Conservation (phyloP, 768 basidiomycete genomes). For the Lentinula sp. region DNA sequence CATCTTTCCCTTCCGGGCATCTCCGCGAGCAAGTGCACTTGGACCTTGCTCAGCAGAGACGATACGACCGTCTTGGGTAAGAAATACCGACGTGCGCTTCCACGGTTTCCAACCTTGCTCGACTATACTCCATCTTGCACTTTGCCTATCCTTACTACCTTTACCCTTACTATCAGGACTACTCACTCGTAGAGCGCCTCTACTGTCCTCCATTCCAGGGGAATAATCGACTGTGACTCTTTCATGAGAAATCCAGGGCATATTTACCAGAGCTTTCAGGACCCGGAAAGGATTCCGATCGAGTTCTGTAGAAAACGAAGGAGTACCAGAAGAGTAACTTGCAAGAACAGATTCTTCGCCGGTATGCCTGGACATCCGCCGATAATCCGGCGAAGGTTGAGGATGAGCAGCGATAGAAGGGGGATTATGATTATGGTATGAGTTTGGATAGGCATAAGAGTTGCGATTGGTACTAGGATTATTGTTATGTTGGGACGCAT, state of each 20-base stretch:
- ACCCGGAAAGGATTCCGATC: neutral
- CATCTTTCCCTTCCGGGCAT: constrained; percentile 3
- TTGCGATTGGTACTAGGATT: constrained; percentile 4
- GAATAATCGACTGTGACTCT: constrained; percentile 2
- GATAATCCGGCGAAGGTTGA: constrained; percentile 1
- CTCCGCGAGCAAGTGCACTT: neutral
- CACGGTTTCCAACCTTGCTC: constrained; percentile 3
- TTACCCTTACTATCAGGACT: neutral
- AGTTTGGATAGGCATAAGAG: neutral
- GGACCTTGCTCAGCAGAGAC: neutral
- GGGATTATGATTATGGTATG: neutral
- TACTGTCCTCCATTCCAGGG: neutral
- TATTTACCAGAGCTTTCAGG: neutral
- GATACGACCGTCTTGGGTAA: neutral
- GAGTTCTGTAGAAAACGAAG: constrained; percentile 2
- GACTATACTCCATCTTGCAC: constrained; percentile 1
- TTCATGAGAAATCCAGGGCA: constrained; percentile 3
- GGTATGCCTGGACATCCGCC: constrained; percentile 1
- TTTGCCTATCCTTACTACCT: neutral
- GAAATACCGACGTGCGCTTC: constrained; percentile 1
- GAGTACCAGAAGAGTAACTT: neutral
- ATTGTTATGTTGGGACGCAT: neutral
- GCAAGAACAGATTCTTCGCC: neutral
- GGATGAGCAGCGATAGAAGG: neutral
- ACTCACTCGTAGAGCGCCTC: neutral